Base-by-base conservation (phyloP, 2,329 filamentous ascomycete species). In the Calonectria pseudoreteaudii region DNA sequence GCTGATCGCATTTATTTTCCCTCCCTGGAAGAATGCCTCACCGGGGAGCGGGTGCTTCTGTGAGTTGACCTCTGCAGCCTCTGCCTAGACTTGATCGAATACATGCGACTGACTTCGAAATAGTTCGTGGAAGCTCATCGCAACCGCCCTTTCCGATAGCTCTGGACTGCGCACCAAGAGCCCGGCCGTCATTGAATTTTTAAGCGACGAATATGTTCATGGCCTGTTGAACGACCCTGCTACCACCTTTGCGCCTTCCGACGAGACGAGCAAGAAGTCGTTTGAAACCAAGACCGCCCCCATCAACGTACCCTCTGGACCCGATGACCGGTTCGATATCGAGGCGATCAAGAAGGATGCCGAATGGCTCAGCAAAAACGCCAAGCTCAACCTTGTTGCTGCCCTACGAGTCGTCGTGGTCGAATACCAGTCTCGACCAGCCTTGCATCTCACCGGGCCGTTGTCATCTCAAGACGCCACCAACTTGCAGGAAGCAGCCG, bases 231-330 rank as follows among this genome's bases (percentile, higher is more conserved):
- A 90, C 77, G 89, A 91, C 70, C 93, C 94, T 31, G 89, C 92
- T 80, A 89, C 89, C 75, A 91, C 93, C 52, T 98, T 96, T 83
- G 86, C 90, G 72, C 84, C 90, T 80, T 88, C 76, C 87, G 93
- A 90, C 76, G 82, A 91, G 66, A 88, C 91, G 79, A 90, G 93
- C 36, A 94, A 93, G 84, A 88, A 90, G 77, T 90, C 91, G 23
- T 97, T 97, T 81, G 94, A 97, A 74, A 94, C 94, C 26, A 95
- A 93, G 84, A 98, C 94, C 0, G 94, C 95, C 28, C 94, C 95
- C 7, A 97, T 98, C 74, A 94, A 98, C 82, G 91, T 95, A 64
- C 91, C 94, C 1, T 92, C 94, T 23, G 91, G 91, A 7, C 87
- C 91, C 16, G 91, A 91, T 79, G 90, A 91, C 50, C 90, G 91